Conservation (phyloP, 805 yeast genomes). For the Sugiyamaella americana region DNA sequence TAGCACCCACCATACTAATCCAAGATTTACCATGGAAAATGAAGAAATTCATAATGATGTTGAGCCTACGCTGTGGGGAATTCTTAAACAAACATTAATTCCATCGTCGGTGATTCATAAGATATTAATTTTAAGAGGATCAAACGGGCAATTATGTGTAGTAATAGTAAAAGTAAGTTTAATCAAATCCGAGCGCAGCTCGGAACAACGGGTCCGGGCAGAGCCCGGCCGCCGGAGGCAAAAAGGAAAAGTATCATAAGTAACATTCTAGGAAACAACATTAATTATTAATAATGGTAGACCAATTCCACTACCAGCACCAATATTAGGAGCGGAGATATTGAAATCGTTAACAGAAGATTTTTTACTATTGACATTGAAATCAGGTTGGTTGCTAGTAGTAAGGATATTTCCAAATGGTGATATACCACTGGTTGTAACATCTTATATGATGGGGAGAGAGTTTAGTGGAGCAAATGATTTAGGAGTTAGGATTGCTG, state of each 20-base stretch:
- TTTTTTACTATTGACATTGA: slow-evolving; percentile 6
- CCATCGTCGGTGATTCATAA: not conserved
- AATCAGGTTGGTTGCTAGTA: slow-evolving; percentile 11
- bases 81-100: not conserved
- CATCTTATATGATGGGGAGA: not conserved
- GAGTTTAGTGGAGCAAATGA: not conserved
- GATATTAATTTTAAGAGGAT: not conserved
- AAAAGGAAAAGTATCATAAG: not conserved
- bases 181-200: no score
- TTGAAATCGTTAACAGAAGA: slow-evolving; percentile 6
- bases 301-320: slow-evolving; percentile 1
- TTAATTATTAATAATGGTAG: not conserved
- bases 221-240: no score
- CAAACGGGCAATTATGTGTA: not conserved
- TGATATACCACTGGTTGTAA: slow-evolving; percentile 11
- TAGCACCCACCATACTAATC: no score
- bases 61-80: not conserved
- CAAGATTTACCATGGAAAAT: no score
- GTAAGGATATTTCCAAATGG: slow-evolving; percentile 14
- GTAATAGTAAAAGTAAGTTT: not conserved
- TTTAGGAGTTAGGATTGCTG: not conserved
- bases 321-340: not conserved
- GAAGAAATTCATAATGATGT: not conserved
- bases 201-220: no score
- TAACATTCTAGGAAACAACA: slow-evolving; percentile 1